These are phyloP conservation scores for Salix dunnii DNA, from an alignment of 345 rosid species.

Conservation along the genomic window DNA sequence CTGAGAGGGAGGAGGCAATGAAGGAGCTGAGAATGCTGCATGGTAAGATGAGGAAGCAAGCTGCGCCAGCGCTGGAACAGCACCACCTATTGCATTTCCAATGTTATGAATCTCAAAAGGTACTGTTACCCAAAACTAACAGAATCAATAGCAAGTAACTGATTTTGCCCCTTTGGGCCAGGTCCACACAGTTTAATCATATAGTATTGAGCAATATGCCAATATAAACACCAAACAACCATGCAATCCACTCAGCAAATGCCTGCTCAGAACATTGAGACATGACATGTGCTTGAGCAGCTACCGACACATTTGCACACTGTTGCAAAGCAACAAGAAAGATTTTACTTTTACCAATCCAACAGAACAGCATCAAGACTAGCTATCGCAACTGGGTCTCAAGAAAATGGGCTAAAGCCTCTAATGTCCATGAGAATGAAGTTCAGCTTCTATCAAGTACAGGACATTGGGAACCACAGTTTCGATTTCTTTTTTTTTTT, in stretches of 20 bases:
- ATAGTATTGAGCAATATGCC: neutral
- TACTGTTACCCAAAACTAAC: neutral
- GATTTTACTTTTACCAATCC: neutral
- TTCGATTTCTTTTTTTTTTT: neutral
- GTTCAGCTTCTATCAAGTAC: neutral
- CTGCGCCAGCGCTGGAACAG: constrained; percentile 76
- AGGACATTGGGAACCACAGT: neutral
- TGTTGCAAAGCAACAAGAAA: neutral
- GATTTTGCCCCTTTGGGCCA: neutral
- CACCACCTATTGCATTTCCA: constrained; percentile 60
- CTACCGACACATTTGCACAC: neutral
- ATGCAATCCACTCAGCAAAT: neutral
- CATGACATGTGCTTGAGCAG: neutral
- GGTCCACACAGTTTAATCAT: neutral
- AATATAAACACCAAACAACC: neutral
- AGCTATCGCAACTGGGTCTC: neutral
- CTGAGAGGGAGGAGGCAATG: constrained; percentile 39
- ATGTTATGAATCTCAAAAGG: neutral
- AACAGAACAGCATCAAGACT: neutral
- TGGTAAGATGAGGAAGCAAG: constrained; percentile 76
- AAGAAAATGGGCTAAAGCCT: neutral
- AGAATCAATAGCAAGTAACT: neutral
- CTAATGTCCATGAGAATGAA: neutral
- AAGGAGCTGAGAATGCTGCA: constrained; percentile 56
- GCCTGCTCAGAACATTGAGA: neutral